Base-by-base conservation (phyloP, 306 rosid genomes). In the Cotoneaster glaucophyllus region DNA sequence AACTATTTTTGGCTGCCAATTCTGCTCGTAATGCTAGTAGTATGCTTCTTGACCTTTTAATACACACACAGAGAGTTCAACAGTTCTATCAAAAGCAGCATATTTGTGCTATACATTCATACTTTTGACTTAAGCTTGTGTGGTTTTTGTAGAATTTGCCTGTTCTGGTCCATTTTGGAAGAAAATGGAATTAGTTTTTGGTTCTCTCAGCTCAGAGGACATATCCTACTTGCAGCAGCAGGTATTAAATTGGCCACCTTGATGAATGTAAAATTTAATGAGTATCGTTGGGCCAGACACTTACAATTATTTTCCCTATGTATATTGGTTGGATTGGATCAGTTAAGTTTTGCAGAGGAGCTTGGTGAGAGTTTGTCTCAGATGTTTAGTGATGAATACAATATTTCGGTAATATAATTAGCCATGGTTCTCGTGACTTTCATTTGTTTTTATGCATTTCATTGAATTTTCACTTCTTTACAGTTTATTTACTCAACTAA, bases 131-230 rank as follows among this genome's bases (percentile, higher is more conserved):
- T 75, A 82, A 71, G 61, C 80, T 48, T 80, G 61, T 70, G 67
- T 64, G 71, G 77, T 82, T 82, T 78, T 39, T 85, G 81, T 69
- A 93, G 98, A 68, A 61, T 85, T 78, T 84, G 93, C 91, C 32
- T 84, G 93, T 85, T 87, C 93, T 29, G 81, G 90, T 81, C 68
- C 88, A 79, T 93, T 93, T 73, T 93, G 98, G 98, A 85, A 77
- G n/a, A 88, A 88, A 84, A 68, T 90, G 87, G 92, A 91, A 86
- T 71, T 71, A 76, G 77, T 93, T 74, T 93, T 91, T 84, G 87
- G 87, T 74, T 71, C 93, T 69, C 75, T 86, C 64, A 77, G 85
- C 84, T 82, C 85, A 78, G 97, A 88, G 61, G 91, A 93, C 72
- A 83, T 83, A 68, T 82, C 94, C 71, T 86, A 82, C 82, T 80